phyloP scores from a whole-genome alignment of 2,329 filamentous ascomycete species.

The Emmonsia crescens region DNA sequence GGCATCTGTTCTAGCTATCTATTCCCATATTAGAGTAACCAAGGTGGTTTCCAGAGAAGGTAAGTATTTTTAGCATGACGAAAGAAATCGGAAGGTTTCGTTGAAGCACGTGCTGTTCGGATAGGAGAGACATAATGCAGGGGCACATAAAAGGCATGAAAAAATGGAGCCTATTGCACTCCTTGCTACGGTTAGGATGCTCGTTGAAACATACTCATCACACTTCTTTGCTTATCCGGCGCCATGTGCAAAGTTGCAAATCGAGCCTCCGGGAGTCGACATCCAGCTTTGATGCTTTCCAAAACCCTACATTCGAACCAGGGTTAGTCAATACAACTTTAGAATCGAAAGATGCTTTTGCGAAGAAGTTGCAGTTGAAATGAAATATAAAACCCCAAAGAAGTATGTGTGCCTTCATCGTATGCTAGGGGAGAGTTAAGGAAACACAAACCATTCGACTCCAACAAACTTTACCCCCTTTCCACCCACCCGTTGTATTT shows the following conservation, averaged over 20 bases:
- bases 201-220: constrained; percentile 43
- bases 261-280: constrained; percentile 60
- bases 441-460: constrained; percentile 58
- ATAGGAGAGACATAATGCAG: not conserved
- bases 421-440: not conserved
- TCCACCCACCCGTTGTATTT: constrained; percentile 58
- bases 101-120: not conserved
- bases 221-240: constrained; percentile 51
- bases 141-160: not conserved
- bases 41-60: not conserved
- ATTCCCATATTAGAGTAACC: not conserved
- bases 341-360: not conserved
- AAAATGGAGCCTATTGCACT: not conserved
- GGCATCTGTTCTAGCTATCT: not conserved
- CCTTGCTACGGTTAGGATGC: not conserved
- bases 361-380: not conserved
- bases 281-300: constrained; percentile 69
- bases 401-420: not conserved
- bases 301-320: constrained; percentile 49
- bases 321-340: constrained; percentile 12
- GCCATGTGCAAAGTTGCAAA: constrained; percentile 57
- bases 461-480: constrained; percentile 66
- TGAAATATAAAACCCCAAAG: constrained; percentile 2
- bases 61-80: not conserved
- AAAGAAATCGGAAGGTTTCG: not conserved